Evolutionary conservation across 2,329 filamentous ascomycete genomes (phyloP), one percentile per base, ranked within the genome.

Genomic region (Pyrenochaeta sp.): DNA sequence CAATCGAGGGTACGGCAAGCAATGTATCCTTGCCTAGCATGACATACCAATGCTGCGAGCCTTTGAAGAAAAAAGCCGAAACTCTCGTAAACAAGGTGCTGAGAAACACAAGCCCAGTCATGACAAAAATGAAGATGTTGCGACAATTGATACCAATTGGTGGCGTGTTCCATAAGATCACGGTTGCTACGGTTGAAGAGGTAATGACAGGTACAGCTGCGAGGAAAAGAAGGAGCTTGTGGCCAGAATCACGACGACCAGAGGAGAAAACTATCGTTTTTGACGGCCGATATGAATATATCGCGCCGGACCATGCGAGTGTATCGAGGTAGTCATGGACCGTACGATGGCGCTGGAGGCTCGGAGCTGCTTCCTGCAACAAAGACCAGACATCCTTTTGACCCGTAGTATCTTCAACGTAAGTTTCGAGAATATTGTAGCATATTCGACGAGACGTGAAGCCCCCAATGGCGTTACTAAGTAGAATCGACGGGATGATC

Each of bases 381-480:
- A 17, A 6, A 12, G 14, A 14, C 51, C 54, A 58, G 11, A 51
- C 31, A 23, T 54, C 32, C 15, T 35, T 35, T 14, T 12, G 12
- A 11, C 32, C 32, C 5, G 32, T 46, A 5, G 37, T 40, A 20
- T 60, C 47, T 27, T 46, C 23, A 17, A 46, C 40, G 37, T 66
- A 60, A 11, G 45, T 17, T 32, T 61, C 56, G 5, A 66, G 14
- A 41, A 60, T 59, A 17, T 29, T 40, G 48, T 58, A 60, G n/a
- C 54, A 63, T 2, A 51, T 64, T 1, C 64, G 51, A 3, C 27
- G 32, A 7, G 66, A 65, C 4, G 61, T 52, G 46, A 66, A 67
- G 20, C 49, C 41, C 4, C 63, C 64, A 36, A 65, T 61, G 15
- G 59, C 56, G 33, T 66, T 66, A 45, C 64, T 66, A 2, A 69